Conservation (phyloP, 2,329 filamentous ascomycete genomes). For the Diaporthe sp. region DNA sequence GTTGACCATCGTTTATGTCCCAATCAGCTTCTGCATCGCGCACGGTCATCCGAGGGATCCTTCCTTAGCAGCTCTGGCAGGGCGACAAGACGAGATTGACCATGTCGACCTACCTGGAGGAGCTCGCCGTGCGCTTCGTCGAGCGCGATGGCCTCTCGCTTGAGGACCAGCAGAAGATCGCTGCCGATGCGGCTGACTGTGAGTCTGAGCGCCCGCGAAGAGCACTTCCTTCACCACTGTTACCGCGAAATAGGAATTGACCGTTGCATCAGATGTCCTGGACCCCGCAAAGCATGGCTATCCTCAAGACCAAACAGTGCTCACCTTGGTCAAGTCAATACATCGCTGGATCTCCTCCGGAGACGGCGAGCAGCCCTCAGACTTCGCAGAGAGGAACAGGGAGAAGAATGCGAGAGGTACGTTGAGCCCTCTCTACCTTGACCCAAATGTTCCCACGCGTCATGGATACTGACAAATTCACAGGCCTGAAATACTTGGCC, state of each 20-base stretch:
- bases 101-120: conserved; percentile 39
- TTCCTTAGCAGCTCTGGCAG: neutral
- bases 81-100: conserved; percentile 3
- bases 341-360: conserved; percentile 32
- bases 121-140: conserved; percentile 41
- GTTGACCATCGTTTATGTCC: neutral
- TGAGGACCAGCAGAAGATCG: conserved; percentile 40
- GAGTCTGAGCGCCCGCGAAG: neutral
- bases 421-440: neutral
- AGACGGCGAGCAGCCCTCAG: conserved; percentile 11
- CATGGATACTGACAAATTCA: conserved; percentile 34
- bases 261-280: neutral
- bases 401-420: conserved; percentile 30
- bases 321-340: conserved; percentile 36
- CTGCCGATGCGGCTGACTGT: conserved; percentile 38
- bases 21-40: neutral
- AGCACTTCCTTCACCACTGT: neutral
- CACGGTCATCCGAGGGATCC: conserved; percentile 6
- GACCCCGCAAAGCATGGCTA: conserved; percentile 27
- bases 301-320: conserved; percentile 22
- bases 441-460: neutral
- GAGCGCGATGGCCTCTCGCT: conserved; percentile 40
- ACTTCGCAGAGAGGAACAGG: conserved; percentile 31
- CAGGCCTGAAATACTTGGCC: conserved; percentile 71
- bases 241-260: neutral